Conservation (phyloP, 2,329 filamentous ascomycete genomes). For the Fusarium illudens region DNA sequence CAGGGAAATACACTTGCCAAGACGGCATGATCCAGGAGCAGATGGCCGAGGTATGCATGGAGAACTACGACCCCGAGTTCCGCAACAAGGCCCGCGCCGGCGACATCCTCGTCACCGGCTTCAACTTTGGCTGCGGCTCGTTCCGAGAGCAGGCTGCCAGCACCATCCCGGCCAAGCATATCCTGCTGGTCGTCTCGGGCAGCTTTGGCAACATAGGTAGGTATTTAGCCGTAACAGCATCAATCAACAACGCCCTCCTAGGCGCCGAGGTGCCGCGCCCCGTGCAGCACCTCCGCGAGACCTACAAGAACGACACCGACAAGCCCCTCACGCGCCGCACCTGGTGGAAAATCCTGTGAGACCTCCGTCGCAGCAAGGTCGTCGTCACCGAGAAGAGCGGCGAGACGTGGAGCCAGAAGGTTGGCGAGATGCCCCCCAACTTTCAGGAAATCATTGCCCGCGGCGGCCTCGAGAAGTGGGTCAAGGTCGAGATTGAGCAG, state of each 20-base stretch:
- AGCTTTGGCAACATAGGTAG: constrained; percentile 90
- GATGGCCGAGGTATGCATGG: constrained; percentile 93
- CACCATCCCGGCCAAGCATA: constrained; percentile 80
- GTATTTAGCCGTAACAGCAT: constrained; percentile 80
- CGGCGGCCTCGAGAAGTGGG: constrained; percentile 84
- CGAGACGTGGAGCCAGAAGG: constrained; percentile 77
- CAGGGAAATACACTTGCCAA: constrained; percentile 88
- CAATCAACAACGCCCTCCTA: constrained; percentile 84
- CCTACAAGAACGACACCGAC: constrained; percentile 58
- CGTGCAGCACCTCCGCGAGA: constrained; percentile 70
- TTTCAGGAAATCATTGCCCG: constrained; percentile 85
- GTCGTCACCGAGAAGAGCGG: constrained; percentile 75
- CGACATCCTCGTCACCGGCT: constrained; percentile 86
- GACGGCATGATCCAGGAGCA: constrained; percentile 78
- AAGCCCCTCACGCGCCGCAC: constrained; percentile 75
- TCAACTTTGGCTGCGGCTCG: constrained; percentile 87
- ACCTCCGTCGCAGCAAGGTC: constrained; percentile 76
- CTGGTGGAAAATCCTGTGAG: constrained; percentile 86
- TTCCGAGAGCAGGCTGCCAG: constrained; percentile 84
- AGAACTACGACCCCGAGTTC: constrained; percentile 88
- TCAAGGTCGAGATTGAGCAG: constrained; percentile 70
- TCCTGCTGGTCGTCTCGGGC: constrained; percentile 80
- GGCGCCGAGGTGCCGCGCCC: constrained; percentile 74
- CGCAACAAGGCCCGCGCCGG: constrained; percentile 66
- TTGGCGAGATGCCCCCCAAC: constrained; percentile 83